These are phyloP conservation scores for Aspergillus conjunctus DNA, from an alignment of 495 filamentous ascomycete genomes.

Conservation along the genomic window DNA sequence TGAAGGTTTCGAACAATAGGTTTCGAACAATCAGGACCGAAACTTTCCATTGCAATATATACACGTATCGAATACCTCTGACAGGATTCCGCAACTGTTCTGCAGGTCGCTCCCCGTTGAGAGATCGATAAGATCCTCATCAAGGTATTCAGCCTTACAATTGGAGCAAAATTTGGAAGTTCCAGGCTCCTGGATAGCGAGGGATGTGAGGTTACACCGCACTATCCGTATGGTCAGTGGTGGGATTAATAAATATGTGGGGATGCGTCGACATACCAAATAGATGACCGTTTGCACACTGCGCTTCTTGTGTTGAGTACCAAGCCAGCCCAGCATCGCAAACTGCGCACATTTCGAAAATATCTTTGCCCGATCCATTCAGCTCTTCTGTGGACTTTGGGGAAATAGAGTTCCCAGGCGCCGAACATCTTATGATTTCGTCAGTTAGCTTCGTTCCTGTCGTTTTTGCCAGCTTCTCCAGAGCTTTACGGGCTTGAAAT, in stretches of 20 bases:
- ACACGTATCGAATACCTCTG: conserved; percentile 55
- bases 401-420: conserved; percentile 17
- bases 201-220: conserved; percentile 57
- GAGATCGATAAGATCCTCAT: conserved; percentile 41
- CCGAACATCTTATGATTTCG: conserved; percentile 36
- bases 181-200: conserved; percentile 57
- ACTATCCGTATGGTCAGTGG: conserved; percentile 31
- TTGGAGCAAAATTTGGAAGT: conserved; percentile 56
- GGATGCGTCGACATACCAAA: conserved; percentile 39
- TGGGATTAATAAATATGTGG: background rate
- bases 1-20: conserved; percentile 1
- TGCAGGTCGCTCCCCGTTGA: conserved; percentile 24
- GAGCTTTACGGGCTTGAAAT: conserved; percentile 29
- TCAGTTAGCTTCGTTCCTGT: conserved; percentile 37
- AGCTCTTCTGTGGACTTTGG: conserved; percentile 33
- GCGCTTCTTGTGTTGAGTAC: conserved; percentile 39
- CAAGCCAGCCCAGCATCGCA: conserved; percentile 47
- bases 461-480: conserved; percentile 32
- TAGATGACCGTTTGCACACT: conserved; percentile 52
- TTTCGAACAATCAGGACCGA: conserved; percentile 19
- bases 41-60: conserved; percentile 59
- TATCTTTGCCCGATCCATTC: conserved; percentile 23
- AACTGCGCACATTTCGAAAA: conserved; percentile 52
- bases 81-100: conserved; percentile 33
- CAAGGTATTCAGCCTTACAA: conserved; percentile 52